These are phyloP conservation scores for Chamaenerion angustifolium DNA, from an alignment of 345 rosid genomes.

Conservation along the genomic window DNA sequence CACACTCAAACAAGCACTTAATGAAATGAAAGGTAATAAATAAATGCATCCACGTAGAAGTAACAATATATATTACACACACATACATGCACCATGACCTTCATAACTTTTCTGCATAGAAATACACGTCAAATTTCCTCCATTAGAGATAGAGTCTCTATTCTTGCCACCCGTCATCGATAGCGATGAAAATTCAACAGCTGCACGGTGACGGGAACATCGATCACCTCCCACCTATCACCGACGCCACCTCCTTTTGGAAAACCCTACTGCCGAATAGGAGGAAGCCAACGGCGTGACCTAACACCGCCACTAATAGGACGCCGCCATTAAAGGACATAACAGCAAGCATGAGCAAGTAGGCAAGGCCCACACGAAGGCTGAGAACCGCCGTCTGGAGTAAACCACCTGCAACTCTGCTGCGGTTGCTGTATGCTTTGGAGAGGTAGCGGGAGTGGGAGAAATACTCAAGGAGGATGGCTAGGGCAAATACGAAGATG, in stretches of 20 bases:
- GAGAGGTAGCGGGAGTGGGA: slow-evolving; percentile 15
- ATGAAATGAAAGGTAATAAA: too few relatives aligned
- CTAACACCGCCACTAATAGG: slow-evolving; percentile 23
- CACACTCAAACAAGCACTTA: too few relatives aligned
- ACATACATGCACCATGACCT: too few relatives aligned
- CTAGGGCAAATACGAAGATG: slow-evolving; percentile 18
- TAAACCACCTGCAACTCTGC: slow-evolving; percentile 9
- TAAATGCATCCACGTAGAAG: too few relatives aligned
- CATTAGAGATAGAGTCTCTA: too few relatives aligned
- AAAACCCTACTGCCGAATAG: slow-evolving; percentile 23
- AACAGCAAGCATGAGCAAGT: slow-evolving; percentile 29
- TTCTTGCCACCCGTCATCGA: too few relatives aligned
- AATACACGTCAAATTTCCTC: too few relatives aligned
- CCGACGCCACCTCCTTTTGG: not conserved
- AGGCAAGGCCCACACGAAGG: slow-evolving; percentile 20
- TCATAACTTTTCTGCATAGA: too few relatives aligned
- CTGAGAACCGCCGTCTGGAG: slow-evolving; percentile 16
- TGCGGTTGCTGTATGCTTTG: not conserved
- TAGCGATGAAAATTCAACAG: too few relatives aligned
- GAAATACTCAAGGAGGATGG: slow-evolving; percentile 20
- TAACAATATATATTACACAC: too few relatives aligned
- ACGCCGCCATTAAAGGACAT: slow-evolving; percentile 41
- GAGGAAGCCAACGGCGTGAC: slow-evolving; percentile 29
- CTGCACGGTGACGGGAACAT: too few relatives aligned
- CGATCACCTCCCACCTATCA: not conserved